Percentiles rank a stretch among this genome's conserved stretches.
phyloP scores from a whole-genome alignment of 768 basidiomycete genomes.

The Amanita phalloides region DNA sequence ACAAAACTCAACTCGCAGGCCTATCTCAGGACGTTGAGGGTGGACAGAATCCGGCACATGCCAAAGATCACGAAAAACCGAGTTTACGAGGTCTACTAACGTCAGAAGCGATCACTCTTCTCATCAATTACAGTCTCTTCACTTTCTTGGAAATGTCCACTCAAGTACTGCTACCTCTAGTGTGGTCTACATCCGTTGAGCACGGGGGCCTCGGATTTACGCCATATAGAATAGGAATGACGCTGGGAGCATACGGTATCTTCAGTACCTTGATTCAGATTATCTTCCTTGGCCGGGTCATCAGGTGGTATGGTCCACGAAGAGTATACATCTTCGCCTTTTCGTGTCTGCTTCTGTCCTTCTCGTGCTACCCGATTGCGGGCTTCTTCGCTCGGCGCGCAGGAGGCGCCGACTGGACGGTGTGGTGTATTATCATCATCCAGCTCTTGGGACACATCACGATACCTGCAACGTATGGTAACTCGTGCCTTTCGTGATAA shows the following conservation, averaged over 20 bases:
- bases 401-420: background rate
- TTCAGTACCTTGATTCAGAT: too few relatives aligned
- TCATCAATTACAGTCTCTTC: background rate
- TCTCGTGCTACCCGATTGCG: conserved; percentile 3
- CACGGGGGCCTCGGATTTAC: conserved; percentile 47
- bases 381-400: conserved; percentile 3
- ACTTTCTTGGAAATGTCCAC: background rate
- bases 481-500: background rate
- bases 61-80: too few relatives aligned
- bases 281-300: too few relatives aligned
- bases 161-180: conserved; percentile 12
- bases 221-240: too few relatives aligned
- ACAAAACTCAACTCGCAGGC: too few relatives aligned
- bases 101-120: background rate
- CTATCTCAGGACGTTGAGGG: too few relatives aligned
- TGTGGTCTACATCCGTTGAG: conserved; percentile 36
- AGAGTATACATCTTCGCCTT: conserved; percentile 28
- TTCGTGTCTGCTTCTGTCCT: conserved; percentile 9
- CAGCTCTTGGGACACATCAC: too few relatives aligned
- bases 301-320: conserved; percentile 10
- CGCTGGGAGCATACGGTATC: too few relatives aligned
- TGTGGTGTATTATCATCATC: background rate
- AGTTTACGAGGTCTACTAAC: too few relatives aligned
- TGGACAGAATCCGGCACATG: too few relatives aligned
- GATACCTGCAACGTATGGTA: too few relatives aligned